Evolutionary conservation across 805 yeast genomes (phyloP).

Genomic region (Wickerhamiella azymoides): DNA sequence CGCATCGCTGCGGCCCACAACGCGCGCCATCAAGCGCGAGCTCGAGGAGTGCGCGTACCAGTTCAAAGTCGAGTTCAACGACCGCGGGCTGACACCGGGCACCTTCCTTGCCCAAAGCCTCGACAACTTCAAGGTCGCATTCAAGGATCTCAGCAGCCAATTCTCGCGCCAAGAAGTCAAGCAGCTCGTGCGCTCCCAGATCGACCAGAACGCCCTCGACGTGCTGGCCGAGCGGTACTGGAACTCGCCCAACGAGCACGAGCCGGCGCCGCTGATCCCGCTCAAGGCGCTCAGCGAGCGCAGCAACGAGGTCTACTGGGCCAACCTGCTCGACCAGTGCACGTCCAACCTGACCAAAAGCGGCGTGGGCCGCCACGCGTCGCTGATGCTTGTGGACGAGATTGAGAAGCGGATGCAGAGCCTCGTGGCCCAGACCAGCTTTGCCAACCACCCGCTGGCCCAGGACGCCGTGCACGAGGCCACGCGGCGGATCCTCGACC

Average conservation of each 20-base stretch:
- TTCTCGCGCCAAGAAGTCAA: slow-evolving; percentile 75
- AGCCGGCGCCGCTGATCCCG: slow-evolving; percentile 4
- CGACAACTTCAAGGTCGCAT: slow-evolving; percentile 70
- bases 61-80: slow-evolving; percentile 94
- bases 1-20: slow-evolving; percentile 73
- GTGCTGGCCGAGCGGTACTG: slow-evolving; percentile 82
- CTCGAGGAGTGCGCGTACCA: slow-evolving; percentile 84
- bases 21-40: slow-evolving; percentile 71
- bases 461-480: slow-evolving; percentile 71
- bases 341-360: slow-evolving; percentile 75
- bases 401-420: slow-evolving; percentile 63
- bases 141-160: slow-evolving; percentile 71
- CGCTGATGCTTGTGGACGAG: slow-evolving; percentile 68
- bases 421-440: slow-evolving; percentile 57
- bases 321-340: slow-evolving; percentile 67
- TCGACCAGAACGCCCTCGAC: slow-evolving; percentile 83
- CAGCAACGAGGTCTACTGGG: slow-evolving; percentile 62
- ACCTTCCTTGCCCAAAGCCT: slow-evolving; percentile 86
- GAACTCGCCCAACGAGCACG: slow-evolving; percentile 44
- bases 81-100: slow-evolving; percentile 83
- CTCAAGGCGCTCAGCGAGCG: slow-evolving; percentile 34
- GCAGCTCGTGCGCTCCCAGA: slow-evolving; percentile 61
- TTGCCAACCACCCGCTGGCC: slow-evolving; percentile 78
- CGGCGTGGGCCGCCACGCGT: slow-evolving; percentile 86
- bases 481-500: slow-evolving; percentile 60